Evolutionary conservation across 192 early-diverging fungal species (phyloP), one percentile per base, ranked within the genome.

Genomic region (Podila horticola): DNA sequence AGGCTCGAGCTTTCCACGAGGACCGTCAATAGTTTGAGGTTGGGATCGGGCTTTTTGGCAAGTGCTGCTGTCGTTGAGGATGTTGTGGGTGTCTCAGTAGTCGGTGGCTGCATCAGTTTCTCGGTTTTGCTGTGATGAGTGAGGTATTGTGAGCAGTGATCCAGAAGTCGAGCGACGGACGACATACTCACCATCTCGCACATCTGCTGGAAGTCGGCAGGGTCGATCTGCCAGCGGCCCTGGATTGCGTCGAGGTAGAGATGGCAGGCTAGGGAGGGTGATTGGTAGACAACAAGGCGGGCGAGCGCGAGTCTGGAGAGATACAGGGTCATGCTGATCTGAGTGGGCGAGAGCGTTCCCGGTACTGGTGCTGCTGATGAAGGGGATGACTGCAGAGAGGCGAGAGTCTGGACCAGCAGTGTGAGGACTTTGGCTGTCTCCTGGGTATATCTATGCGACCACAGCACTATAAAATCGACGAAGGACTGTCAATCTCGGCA

Each of bases 221-320:
- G 34, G n/a, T 81, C 64, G 9, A 86, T 74, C 64, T 83, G 74
- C 84, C 83, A 86, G 13, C 82, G 72, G 7, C 58, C 74, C 17
- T 85, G 74, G 13, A 88, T 67, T 20, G 82, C 83, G 20, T 77
- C 62, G 11, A 85, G 30, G 63, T 83, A 85, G 34, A 51, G 51
- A n/a, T 74, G 64, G 19, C 67, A 52, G 13, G 67, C 57, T 11
- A 74, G 38, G 10, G 71, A 57, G 2, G 72, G 72, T 22, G 73
- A 67, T 22, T 79, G 76, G 24, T 83, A 67, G 19, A 83, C 62
- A 9, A 66, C 31, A 9, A 88, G 57, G 30, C 87, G 60, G 26
- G 87, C 82, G 22, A 88, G 60, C 10, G 84, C 77, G 19, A 86
- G 67, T 24, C 69, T 69, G 20, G 83, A 75, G 10, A 79, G 73